Evolutionary conservation across 2,329 filamentous ascomycete genomes (phyloP).

Genomic region (Aspergillus sp.): DNA sequence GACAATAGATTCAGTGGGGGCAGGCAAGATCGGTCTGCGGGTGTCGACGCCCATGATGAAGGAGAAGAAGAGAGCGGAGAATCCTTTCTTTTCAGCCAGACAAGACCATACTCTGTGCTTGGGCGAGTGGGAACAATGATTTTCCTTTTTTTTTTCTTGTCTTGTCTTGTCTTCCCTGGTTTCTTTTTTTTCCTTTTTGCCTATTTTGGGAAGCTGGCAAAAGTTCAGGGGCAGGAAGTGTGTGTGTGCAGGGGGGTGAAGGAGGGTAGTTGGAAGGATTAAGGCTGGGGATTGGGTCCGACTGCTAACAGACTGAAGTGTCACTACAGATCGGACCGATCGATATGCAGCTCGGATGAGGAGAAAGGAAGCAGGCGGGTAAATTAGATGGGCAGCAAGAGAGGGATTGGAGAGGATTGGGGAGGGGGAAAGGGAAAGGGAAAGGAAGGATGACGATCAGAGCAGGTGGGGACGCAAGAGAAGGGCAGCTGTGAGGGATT

Average conservation of each 20-base stretch:
- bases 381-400: constrained; percentile 19
- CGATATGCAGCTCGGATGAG: constrained; percentile 19
- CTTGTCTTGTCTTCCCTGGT: not conserved
- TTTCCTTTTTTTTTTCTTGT: constrained; percentile 10
- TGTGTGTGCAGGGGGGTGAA: constrained; percentile 3
- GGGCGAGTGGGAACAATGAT: not conserved
- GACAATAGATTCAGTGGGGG: constrained; percentile 53
- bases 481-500: constrained; percentile 5
- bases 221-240: constrained; percentile 10
- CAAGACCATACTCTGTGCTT: constrained; percentile 37
- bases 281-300: constrained; percentile 11
- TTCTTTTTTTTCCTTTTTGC: not conserved
- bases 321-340: constrained; percentile 24
- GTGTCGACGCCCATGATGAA: constrained; percentile 52
- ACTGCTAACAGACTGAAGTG: constrained; percentile 20
- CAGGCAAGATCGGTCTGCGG: constrained; percentile 52
- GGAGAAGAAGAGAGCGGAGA: constrained; percentile 20
- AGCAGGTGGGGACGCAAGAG: constrained; percentile 6
- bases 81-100: constrained; percentile 30
- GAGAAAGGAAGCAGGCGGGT: constrained; percentile 13
- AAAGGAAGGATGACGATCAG: constrained; percentile 11
- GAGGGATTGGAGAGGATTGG: constrained; percentile 14
- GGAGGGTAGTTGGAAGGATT: not conserved
- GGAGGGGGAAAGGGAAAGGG: constrained; percentile 9
- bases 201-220: not conserved